Evolutionary conservation across 202 grass and related monocot species (phyloP).

Genomic region (Setaria italica): DNA sequence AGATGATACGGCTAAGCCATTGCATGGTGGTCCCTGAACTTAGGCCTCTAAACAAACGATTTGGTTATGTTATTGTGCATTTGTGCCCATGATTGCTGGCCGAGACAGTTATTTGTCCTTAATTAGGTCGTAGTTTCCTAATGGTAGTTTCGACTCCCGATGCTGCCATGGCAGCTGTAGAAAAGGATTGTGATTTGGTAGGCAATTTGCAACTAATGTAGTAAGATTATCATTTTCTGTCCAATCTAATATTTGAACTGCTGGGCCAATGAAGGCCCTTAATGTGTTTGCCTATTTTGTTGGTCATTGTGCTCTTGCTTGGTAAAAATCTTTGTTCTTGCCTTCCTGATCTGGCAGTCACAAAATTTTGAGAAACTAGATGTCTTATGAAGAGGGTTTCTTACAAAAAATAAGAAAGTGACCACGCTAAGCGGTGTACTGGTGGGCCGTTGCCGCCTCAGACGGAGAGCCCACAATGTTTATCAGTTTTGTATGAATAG

Average conservation of each 20-base stretch:
- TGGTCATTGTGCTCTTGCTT: constrained; percentile 18
- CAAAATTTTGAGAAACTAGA: not conserved
- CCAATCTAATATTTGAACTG: constrained; percentile 29
- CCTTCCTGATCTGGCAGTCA: constrained; percentile 10
- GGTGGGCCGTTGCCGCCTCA: not conserved
- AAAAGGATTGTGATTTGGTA: constrained; percentile 57
- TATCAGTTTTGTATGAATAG: too few species aligned
- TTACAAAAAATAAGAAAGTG: too few species aligned
- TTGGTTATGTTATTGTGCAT: constrained; percentile 38
- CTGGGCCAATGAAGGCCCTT: constrained; percentile 3
- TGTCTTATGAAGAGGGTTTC: too few species aligned
- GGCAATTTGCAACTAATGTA: constrained; percentile 50
- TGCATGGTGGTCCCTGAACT: constrained; percentile 38
- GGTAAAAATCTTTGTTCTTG: constrained; percentile 22
- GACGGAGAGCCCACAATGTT: not conserved
- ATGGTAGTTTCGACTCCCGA: constrained; percentile 32
- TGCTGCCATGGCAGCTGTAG: constrained; percentile 44
- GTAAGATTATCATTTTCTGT: constrained; percentile 25
- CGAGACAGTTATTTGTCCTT: constrained; percentile 18
- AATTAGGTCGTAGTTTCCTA: constrained; percentile 51
- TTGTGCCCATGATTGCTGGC: constrained; percentile 39
- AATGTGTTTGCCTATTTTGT: constrained; percentile 45
- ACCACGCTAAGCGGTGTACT: not conserved
- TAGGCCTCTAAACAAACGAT: constrained; percentile 42
- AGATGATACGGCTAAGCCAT: constrained; percentile 37